Evolutionary conservation across 2,329 filamentous ascomycete species (phyloP).

Genomic region (Akanthomyces dipterigenus): DNA sequence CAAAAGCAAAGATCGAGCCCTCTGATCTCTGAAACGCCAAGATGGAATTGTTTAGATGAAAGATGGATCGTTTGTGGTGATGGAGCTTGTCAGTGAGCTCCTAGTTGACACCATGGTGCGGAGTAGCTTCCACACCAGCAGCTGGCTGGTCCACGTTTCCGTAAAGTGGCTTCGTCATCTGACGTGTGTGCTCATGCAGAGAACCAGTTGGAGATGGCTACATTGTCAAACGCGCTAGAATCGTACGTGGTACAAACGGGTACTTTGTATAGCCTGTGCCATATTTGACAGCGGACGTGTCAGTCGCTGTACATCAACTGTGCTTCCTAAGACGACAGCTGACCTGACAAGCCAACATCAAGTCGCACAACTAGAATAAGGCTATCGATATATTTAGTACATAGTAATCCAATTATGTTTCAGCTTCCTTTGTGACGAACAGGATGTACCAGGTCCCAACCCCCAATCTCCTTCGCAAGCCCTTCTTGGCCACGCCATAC

Average conservation of each 20-base stretch:
- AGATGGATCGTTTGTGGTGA: slow-evolving; percentile 17
- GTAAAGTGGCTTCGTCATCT: slow-evolving; percentile 5
- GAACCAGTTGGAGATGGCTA: neutral
- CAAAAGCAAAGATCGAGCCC: neutral
- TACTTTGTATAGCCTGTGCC: neutral
- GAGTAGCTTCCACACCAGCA: neutral
- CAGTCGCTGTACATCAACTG: too few species aligned
- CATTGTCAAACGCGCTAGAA: neutral
- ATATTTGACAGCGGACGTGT: neutral
- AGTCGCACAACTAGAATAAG: neutral
- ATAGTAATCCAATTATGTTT: neutral
- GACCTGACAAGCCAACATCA: neutral
- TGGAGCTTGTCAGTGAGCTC: slow-evolving; percentile 1
- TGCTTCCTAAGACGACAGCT: neutral
- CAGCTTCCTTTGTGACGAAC: neutral
- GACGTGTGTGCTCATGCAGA: neutral
- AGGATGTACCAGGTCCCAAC: neutral
- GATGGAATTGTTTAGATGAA: neutral
- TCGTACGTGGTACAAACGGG: neutral
- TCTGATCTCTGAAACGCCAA: slow-evolving; percentile 1
- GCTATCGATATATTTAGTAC: neutral
- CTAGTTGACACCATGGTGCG: slow-evolving; percentile 1
- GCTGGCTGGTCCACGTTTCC: slow-evolving; percentile 1
- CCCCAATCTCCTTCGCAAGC: neutral
- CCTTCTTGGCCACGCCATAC: neutral